Conservation (phyloP, 2,329 filamentous ascomycete species). For the Beauveria pseudobassiana region DNA sequence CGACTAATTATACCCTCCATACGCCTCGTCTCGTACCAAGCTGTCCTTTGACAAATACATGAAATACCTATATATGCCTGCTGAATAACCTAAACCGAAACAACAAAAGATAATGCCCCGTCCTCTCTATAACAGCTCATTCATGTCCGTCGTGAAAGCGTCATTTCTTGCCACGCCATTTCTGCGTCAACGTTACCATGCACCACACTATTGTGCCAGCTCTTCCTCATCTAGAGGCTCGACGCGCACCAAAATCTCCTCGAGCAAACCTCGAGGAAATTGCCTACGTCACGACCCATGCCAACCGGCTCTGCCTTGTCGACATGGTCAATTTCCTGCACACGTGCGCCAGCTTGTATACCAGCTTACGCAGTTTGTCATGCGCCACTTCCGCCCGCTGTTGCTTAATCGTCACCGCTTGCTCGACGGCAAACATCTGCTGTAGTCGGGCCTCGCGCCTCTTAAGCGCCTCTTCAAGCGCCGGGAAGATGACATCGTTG, state of each 20-base stretch:
- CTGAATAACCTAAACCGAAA: neutral
- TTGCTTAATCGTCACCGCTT: conserved; percentile 49
- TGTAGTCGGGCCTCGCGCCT: conserved; percentile 61
- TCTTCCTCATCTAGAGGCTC: conserved; percentile 79
- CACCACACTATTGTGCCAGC: conserved; percentile 13
- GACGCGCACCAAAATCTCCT: conserved; percentile 87
- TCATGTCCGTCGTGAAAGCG: neutral
- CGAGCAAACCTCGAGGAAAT: conserved; percentile 83
- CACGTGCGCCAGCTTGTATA: conserved; percentile 72
- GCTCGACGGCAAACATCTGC: conserved; percentile 17
- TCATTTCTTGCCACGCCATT: neutral
- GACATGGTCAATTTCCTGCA: conserved; percentile 85
- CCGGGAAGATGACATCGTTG: conserved; percentile 86
- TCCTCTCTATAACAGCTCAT: neutral
- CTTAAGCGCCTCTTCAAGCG: conserved; percentile 83
- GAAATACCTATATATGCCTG: neutral
- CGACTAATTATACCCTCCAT: neutral
- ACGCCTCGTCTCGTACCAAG: neutral
- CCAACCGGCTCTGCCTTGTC: conserved; percentile 83
- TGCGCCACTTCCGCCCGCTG: conserved; percentile 67
- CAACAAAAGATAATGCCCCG: neutral
- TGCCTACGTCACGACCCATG: conserved; percentile 85
- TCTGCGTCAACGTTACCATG: neutral
- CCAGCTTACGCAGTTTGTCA: conserved; percentile 72
- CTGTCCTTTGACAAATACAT: neutral